Conservation (phyloP, 371 early-diverging fungal genomes). For the Mucor racemosus region DNA sequence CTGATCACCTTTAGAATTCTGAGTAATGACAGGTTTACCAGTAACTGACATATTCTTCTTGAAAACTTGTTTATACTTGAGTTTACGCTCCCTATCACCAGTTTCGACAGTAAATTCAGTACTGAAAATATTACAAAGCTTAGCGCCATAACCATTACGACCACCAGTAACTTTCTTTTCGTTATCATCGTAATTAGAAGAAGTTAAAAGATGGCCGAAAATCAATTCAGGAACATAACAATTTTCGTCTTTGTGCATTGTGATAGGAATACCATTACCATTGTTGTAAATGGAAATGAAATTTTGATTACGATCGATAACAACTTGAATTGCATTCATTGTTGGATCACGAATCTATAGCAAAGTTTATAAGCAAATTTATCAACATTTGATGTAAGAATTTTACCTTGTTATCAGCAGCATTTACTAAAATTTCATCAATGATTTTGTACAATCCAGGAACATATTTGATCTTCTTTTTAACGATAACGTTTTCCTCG, state of each 20-base stretch:
- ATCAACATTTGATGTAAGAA: not conserved
- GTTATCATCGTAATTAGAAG: constrained; percentile 98
- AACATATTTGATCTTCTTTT: constrained; percentile 82
- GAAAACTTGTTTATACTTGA: constrained; percentile 89
- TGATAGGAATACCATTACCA: constrained; percentile 98
- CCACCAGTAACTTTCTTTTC: constrained; percentile 99
- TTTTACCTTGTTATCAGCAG: constrained; percentile 88
- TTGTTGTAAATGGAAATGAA: constrained; percentile 95
- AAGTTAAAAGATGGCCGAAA: constrained; percentile 99
- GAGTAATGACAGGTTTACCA: constrained; percentile 76
- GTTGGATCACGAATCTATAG: constrained; percentile 86
- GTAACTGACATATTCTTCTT: constrained; percentile 87
- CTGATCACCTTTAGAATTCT: constrained; percentile 66
- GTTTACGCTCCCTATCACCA: constrained; percentile 74
- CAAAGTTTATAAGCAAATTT: not conserved
- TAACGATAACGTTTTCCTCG: constrained; percentile 67
- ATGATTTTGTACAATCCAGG: constrained; percentile 99
- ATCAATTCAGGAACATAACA: constrained; percentile 99
- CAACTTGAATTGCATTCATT: constrained; percentile 95
- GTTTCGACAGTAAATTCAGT: constrained; percentile 98
- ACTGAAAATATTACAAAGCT: constrained; percentile 99
- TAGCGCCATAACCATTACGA: constrained; percentile 99
- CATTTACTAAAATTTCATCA: constrained; percentile 99
- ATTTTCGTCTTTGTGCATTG: constrained; percentile 93
- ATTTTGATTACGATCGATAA: constrained; percentile 85